Base-by-base conservation (phyloP, 495 filamentous ascomycete species). In the Podospora appendiculata region DNA sequence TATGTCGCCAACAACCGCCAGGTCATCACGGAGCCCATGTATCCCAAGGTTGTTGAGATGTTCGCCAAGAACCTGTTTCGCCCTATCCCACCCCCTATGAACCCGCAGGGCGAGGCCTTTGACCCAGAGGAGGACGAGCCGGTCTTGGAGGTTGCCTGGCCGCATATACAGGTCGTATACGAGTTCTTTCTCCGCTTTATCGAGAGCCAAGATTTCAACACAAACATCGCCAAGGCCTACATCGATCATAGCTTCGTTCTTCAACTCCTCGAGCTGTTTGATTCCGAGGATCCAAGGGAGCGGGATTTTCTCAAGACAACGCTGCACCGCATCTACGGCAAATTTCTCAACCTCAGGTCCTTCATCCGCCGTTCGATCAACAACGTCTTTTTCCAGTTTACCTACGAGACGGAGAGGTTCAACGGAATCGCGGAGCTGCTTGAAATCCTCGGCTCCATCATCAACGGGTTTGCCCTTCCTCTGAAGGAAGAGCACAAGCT, bases 301-400 rank as follows among this genome's bases (percentile, higher is more conserved):
- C 82, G 93, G 46, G 93, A 99, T 71, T 99, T 99, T 68, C 72
- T 99, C 39, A 99, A 99, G 75, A 99, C 93, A 1, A 99, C 93
- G 6, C 70, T 99, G 50, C 93, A 99, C 72, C 84, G 93, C 44
- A 99, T 99, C 62, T 99, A 99, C 61, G 93, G 93, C 57, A 99
- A 99, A 72, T 99, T 99, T 75, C 77, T 99, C 50, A 99, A 99
- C 66, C 77, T 99, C 38, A 83, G 93, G 35, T 97, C 94, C 10
- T 99, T 90, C 70, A 99, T 99, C 61, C 81, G 93, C 62, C 85
- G 93, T 58, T 97, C 94, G 39, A 99, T 99, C 75, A 97, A 99
- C 78, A 97, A 99, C 64, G 93, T 99, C 60, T 99, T 99, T 77
- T 99, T 99, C 80, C 93, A 99, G 65, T 99, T 99, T 69, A 88